Conservation (phyloP, 2,329 filamentous ascomycete genomes). For the Sporothrix brunneoviolacea region DNA sequence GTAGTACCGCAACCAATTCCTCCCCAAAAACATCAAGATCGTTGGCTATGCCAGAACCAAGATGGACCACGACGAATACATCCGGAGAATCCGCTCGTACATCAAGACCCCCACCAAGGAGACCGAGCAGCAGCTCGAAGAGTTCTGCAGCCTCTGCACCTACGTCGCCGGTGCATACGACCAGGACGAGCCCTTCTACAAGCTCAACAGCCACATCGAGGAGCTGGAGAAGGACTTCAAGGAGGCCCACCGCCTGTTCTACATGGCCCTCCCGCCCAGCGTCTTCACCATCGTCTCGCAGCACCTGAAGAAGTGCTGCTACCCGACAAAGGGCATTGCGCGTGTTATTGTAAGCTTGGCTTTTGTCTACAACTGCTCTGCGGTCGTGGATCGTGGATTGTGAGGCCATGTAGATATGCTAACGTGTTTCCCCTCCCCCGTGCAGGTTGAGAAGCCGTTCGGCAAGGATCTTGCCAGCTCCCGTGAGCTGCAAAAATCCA, state of each 20-base stretch:
- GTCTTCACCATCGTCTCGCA: slow-evolving; percentile 98
- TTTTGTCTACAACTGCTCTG: neutral
- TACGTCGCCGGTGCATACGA: slow-evolving; percentile 98
- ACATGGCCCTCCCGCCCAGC: slow-evolving; percentile 96
- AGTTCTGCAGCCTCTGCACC: slow-evolving; percentile 81
- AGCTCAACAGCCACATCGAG: slow-evolving; percentile 77
- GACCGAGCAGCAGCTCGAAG: slow-evolving; percentile 86
- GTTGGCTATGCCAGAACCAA: slow-evolving; percentile 98
- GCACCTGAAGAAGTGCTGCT: slow-evolving; percentile 95
- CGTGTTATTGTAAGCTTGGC: slow-evolving; percentile 68
- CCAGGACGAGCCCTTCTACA: slow-evolving; percentile 86
- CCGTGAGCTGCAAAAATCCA: slow-evolving; percentile 85
- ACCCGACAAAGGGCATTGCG: slow-evolving; percentile 82
- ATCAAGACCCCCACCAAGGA: slow-evolving; percentile 99
- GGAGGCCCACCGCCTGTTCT: slow-evolving; percentile 90
- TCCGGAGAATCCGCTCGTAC: slow-evolving; percentile 91
- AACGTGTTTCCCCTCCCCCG: neutral
- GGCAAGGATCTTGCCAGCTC: slow-evolving; percentile 95
- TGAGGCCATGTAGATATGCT: no score
- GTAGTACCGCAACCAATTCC: slow-evolving; percentile 97
- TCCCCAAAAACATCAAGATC: slow-evolving; percentile 92
- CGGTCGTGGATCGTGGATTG: no score
- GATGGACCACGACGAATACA: slow-evolving; percentile 96
- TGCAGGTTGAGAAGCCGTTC: slow-evolving; percentile 94
- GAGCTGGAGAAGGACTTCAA: slow-evolving; percentile 74